Conservation (phyloP, 2,329 filamentous ascomycete species). For the Cladosporium sp. region DNA sequence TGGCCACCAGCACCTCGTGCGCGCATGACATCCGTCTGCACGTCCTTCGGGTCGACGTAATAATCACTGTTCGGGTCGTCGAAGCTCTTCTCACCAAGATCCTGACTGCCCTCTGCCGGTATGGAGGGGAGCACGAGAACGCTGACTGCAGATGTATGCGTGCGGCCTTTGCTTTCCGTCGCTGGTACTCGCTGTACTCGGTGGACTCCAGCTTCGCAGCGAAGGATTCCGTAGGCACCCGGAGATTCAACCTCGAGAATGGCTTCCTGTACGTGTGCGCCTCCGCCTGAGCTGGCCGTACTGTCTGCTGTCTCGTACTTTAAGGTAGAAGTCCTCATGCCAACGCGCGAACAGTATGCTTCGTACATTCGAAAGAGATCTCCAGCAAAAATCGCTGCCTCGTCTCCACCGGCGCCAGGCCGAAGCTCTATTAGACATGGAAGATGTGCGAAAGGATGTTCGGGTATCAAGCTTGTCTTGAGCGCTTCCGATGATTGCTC, state of each 20-base stretch:
- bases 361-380: conserved; percentile 89
- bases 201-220: conserved; percentile 90
- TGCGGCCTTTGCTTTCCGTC: conserved; percentile 85
- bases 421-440: conserved; percentile 89
- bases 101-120: conserved; percentile 49
- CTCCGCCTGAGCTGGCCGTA: conserved; percentile 45
- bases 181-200: conserved; percentile 88
- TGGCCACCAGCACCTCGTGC: conserved; percentile 90
- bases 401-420: conserved; percentile 84
- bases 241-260: conserved; percentile 74
- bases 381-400: conserved; percentile 85
- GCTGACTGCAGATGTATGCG: conserved; percentile 87
- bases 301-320: conserved; percentile 77
- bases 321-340: conserved; percentile 62
- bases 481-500: conserved; percentile 61
- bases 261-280: conserved; percentile 74
- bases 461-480: conserved; percentile 73
- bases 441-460: conserved; percentile 82
- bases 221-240: conserved; percentile 75
- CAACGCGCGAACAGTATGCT: conserved; percentile 65
- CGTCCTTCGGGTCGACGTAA: conserved; percentile 79
- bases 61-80: conserved; percentile 88
- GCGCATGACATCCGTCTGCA: conserved; percentile 82
- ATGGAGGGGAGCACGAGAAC: conserved; percentile 90
- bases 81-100: conserved; percentile 53